Conservation (phyloP, 2,329 filamentous ascomycete species). For the Pseudogymnoascus pannorum region DNA sequence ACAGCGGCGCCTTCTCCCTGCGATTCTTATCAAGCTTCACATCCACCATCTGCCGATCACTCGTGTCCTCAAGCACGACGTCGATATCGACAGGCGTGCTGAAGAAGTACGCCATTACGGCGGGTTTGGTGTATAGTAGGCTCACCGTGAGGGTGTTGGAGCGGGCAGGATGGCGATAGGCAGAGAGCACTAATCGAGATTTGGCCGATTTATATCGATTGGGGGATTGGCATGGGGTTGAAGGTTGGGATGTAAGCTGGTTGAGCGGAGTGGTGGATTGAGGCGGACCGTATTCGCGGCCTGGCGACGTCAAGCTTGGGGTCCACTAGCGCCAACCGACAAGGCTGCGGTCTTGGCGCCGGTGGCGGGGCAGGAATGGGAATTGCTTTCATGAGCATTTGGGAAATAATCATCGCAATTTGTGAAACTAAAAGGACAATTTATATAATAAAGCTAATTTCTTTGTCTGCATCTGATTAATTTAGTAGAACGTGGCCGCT, state of each 20-base stretch:
- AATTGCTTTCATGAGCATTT: background rate
- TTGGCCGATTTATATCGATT: background rate
- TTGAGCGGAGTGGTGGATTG: constrained; percentile 18
- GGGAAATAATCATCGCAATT: background rate
- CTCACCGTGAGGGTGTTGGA: background rate
- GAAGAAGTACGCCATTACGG: constrained; percentile 91
- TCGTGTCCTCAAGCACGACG: constrained; percentile 90
- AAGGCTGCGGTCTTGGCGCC: constrained; percentile 41
- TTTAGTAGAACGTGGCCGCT: too few species aligned
- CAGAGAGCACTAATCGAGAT: background rate
- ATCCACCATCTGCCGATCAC: constrained; percentile 91
- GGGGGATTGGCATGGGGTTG: background rate
- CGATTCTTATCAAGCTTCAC: constrained; percentile 98
- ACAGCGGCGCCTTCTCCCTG: constrained; percentile 91
- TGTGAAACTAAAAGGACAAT: background rate
- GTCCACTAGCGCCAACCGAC: constrained; percentile 36
- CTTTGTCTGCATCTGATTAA: too few species aligned
- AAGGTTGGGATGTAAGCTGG: constrained; percentile 14
- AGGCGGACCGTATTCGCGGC: background rate
- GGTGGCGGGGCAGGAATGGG: constrained; percentile 30
- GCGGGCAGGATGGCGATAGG: background rate
- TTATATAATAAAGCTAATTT: background rate
- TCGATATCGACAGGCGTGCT: constrained; percentile 98
- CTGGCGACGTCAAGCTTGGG: background rate
- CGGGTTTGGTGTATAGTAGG: constrained; percentile 4